These are phyloP conservation scores for Waitea zeae DNA, from an alignment of 1,284 basidiomycete species.

Conservation along the genomic window DNA sequence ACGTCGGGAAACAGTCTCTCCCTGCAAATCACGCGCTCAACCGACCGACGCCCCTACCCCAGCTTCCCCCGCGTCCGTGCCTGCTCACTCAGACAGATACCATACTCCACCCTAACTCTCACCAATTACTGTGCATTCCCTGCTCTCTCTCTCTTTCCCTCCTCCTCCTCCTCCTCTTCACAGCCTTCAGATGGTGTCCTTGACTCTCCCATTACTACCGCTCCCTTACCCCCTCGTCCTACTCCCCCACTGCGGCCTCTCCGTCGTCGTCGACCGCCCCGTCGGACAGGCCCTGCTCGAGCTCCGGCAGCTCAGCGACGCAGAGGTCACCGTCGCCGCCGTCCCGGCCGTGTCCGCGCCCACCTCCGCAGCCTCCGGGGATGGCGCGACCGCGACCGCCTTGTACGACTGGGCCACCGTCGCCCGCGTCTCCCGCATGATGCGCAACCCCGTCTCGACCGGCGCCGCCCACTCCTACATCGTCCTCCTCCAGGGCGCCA, in stretches of 20 bases:
- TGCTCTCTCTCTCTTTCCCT: too few species aligned
- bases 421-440: constrained; percentile 18
- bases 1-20: too few species aligned
- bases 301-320: constrained; percentile 41
- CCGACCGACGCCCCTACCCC: too few species aligned
- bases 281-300: constrained; percentile 41
- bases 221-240: constrained; percentile 49
- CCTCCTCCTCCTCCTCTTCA: too few species aligned
- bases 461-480: constrained; percentile 21
- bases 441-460: constrained; percentile 14
- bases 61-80: too few species aligned
- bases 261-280: constrained; percentile 35
- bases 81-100: too few species aligned
- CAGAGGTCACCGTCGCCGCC: constrained; percentile 38
- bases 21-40: too few species aligned
- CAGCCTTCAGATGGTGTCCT: too few species aligned
- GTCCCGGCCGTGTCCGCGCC: constrained; percentile 28
- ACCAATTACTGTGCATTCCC: too few species aligned
- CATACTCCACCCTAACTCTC: too few species aligned
- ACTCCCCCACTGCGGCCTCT: constrained; percentile 45
- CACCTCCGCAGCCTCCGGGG: constrained; percentile 18
- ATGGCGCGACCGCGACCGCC: constrained; percentile 30
- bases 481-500: background rate
- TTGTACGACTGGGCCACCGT: constrained; percentile 49
- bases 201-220: constrained; percentile 38